Base-by-base conservation (phyloP, 305 asterid species). In the Fraxinus ornus region DNA sequence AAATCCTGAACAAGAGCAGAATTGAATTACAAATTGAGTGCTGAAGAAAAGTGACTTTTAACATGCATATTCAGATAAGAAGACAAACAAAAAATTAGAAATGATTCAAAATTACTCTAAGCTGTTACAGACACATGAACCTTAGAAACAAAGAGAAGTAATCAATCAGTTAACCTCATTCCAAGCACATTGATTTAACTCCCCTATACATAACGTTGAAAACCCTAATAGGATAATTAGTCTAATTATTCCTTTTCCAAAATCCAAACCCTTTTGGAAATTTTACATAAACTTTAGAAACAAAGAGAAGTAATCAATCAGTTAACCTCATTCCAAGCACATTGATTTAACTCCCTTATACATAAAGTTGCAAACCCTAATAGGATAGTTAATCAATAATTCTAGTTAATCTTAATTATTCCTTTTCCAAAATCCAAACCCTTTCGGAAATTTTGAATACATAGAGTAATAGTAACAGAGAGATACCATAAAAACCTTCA, bases 371-470 rank as follows among this genome's bases (percentile, higher is more conserved):
- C 9, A 76, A 55, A 32, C 80, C 28, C 57, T 19, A 77, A 30
- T 32, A 37, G 68, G 52, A 78, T 24, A 62, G 3, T 62, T 8
- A 72, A 21, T 78, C 12, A n/a, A n/a, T n/a, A n/a, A n/a, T n/a
- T n/a, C n/a, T n/a, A n/a, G n/a, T n/a, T n/a, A n/a, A n/a, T n/a
- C n/a, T n/a, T 28, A 8, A 71, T n/a, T 35, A 35, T 64, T 37
- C 80, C 39, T 28, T 39, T 37, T 72, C 52, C 84, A 24, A 74
- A 37, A 78, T 60, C 44, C 37, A 84, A 62, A 32, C 21, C 37
- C 19, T 52, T 17, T 5, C 21, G 62, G 62, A 52, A 52, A 17
- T 52, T 52, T 52, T 4, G 62, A 21, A 49, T 49, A 17, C 7
- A 49, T 15, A 52, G 62, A 52, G 22, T 52, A 52, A 52, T 1